A percentile compares a stretch with the other conserved stretches of the same genome.
These are phyloP conservation scores for Mytilinidion resinicola DNA, from an alignment of 495 filamentous ascomycete genomes.

Conservation along the genomic window DNA sequence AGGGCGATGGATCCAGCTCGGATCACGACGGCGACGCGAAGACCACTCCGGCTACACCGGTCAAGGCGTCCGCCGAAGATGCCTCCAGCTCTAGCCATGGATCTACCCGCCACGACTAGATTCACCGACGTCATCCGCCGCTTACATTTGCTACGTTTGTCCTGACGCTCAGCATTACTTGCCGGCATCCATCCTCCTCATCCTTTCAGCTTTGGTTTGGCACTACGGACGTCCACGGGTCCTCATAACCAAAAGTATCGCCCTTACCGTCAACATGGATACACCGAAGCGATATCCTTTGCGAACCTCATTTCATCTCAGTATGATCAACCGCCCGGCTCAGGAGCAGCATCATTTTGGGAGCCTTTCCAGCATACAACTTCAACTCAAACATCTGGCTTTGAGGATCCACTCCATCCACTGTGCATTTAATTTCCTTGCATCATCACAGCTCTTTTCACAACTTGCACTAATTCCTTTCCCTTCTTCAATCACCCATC, in stretches of 20 bases:
- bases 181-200: too few relatives aligned
- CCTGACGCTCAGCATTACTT: neutral
- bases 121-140: neutral
- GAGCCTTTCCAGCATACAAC: neutral
- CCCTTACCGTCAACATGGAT: too few relatives aligned
- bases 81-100: constrained; percentile 11
- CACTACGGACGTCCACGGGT: too few relatives aligned
- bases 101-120: constrained; percentile 9
- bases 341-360: neutral
- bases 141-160: neutral
- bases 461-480: neutral
- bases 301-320: too few relatives aligned
- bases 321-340: too few relatives aligned
- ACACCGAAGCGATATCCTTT: too few relatives aligned
- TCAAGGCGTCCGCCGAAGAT: constrained; percentile 11
- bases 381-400: neutral
- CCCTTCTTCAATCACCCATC: neutral
- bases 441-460: neutral
- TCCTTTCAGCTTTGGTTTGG: too few relatives aligned
- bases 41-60: constrained; percentile 25
- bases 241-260: too few relatives aligned
- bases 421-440: too few relatives aligned
- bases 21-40: constrained; percentile 19
- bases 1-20: constrained; percentile 10
- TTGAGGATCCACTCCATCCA: too few relatives aligned